Percentiles rank a stretch among this genome's conserved stretches.
These are phyloP conservation scores for Fagus sylvatica DNA, from an alignment of 306 rosid genomes.

Conservation along the genomic window DNA sequence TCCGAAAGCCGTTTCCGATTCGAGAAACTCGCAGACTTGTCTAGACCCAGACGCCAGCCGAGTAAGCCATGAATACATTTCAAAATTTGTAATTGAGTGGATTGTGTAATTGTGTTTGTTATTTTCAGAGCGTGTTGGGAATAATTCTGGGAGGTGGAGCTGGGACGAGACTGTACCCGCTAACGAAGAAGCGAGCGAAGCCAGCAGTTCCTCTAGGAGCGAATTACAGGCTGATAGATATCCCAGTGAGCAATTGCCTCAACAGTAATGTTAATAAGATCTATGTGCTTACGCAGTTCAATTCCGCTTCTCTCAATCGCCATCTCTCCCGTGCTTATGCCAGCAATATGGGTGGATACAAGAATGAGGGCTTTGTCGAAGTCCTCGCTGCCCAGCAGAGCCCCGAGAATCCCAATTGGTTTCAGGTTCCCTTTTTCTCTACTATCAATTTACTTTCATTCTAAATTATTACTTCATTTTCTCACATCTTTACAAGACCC, in stretches of 20 bases:
- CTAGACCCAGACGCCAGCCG: constrained; percentile 99
- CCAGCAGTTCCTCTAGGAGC: constrained; percentile 99
- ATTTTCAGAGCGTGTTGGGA: constrained; percentile 95
- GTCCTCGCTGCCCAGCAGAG: constrained; percentile 99
- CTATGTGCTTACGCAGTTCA: constrained; percentile 96
- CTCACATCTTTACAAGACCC: too few relatives aligned
- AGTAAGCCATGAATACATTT: too few relatives aligned
- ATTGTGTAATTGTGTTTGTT: too few relatives aligned
- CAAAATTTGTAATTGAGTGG: too few relatives aligned
- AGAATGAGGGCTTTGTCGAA: constrained; percentile 95
- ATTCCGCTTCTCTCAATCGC: constrained; percentile 95
- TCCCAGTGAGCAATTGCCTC: constrained; percentile 94
- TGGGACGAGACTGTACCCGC: constrained; percentile 90
- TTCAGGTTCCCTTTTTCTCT: constrained; percentile 50
- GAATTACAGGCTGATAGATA: constrained; percentile 91
- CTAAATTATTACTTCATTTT: too few relatives aligned
- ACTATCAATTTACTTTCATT: not conserved
- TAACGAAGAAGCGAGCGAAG: constrained; percentile 96
- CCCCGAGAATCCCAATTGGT: constrained; percentile 99
- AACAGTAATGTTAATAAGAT: constrained; percentile 93
- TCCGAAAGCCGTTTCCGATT: constrained; percentile 90
- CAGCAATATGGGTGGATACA: constrained; percentile 94
- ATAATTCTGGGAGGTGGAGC: constrained; percentile 98
- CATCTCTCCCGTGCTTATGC: constrained; percentile 97
- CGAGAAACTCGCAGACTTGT: constrained; percentile 87